These are phyloP conservation scores for Botrytis elliptica DNA, from an alignment of 2,329 filamentous ascomycete genomes.

Conservation along the genomic window DNA sequence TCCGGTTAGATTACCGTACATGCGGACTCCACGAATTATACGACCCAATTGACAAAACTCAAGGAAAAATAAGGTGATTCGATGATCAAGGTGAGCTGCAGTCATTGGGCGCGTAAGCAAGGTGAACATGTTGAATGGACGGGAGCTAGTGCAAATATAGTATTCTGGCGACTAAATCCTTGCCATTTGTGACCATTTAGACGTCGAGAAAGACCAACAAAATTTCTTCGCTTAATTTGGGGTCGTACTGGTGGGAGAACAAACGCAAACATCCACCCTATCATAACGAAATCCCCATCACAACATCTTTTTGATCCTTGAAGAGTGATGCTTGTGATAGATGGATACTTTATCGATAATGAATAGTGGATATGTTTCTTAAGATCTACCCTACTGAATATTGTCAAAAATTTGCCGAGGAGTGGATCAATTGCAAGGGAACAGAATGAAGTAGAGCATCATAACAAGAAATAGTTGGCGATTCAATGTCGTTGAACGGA, in stretches of 20 bases:
- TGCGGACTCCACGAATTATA: conserved; percentile 13
- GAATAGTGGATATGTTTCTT: conserved; percentile 7
- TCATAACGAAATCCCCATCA: conserved; percentile 5
- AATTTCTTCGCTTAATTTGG: conserved; percentile 7
- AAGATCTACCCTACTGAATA: conserved; percentile 8
- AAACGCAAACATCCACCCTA: conserved; percentile 17
- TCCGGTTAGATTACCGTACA: conserved; percentile 20
- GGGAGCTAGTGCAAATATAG: conserved; percentile 24
- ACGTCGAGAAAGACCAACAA: not conserved
- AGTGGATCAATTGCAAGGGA: conserved; percentile 11
- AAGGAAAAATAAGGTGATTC: conserved; percentile 13
- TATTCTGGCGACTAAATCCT: conserved; percentile 28
- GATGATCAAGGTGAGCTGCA: conserved; percentile 16
- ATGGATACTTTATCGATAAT: conserved; percentile 1
- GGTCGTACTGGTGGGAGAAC: conserved; percentile 12
- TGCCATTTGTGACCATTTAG: conserved; percentile 18
- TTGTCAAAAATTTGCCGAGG: conserved; percentile 5
- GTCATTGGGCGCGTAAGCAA: conserved; percentile 28
- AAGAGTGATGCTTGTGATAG: not conserved
- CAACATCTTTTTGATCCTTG: conserved; percentile 5
- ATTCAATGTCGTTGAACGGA: not conserved
- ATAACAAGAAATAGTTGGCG: not conserved
- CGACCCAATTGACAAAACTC: not conserved
- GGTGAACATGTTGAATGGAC: conserved; percentile 15
- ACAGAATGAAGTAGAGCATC: not conserved